Evolutionary conservation across 139 green algal species (phyloP), one percentile per base, ranked within the genome.

Genomic region (Protoeuglena noctilucae): DNA sequence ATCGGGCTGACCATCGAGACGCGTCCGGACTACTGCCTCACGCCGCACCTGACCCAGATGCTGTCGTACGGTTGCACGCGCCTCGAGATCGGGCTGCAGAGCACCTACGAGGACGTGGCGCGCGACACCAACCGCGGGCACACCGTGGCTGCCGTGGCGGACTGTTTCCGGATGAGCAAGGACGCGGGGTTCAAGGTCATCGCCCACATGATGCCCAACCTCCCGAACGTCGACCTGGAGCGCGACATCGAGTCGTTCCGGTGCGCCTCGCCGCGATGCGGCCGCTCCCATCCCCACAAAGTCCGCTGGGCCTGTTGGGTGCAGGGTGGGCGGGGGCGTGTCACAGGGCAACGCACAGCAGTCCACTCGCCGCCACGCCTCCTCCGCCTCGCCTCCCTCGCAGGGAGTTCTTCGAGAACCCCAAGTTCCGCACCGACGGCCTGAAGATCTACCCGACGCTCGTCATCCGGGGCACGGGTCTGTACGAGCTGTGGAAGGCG

Each of bases 1-100:
- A 92, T 96, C 48, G 88, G 89, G 5, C 68, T 96, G 54, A 98
- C 89, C 27, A 96, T 98, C 28, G 88, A 98, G 77, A 98, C 89
- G 41, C 75, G 87, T 1, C 86, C 86, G 5, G 85, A 94, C 71
- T 94, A 89, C 73, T 94, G 85, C 78, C 69, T 88, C 9, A 74
- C 66, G 0, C 74, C 75, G 9, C 75, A 83, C 63, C 70, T 81
- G 14, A 48, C 54, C 5, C 59, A 87, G 52, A 94, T 94, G 85
- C 75, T 94, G 16, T 76, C 70, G 31, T 94, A 94, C 61, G 90
- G 90, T 40, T 93, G 84, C 72, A 93, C 84, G 22, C 71, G 84
- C 22, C 58, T 98, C 43, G 89, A 98, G 80, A 93, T 98, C 28
- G 89, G 89, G 1, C 69, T 96, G 58, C 87, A 95, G 75, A 79